Conservation (phyloP, 495 filamentous ascomycete species). For the Hypoxylon subgilvum region DNA sequence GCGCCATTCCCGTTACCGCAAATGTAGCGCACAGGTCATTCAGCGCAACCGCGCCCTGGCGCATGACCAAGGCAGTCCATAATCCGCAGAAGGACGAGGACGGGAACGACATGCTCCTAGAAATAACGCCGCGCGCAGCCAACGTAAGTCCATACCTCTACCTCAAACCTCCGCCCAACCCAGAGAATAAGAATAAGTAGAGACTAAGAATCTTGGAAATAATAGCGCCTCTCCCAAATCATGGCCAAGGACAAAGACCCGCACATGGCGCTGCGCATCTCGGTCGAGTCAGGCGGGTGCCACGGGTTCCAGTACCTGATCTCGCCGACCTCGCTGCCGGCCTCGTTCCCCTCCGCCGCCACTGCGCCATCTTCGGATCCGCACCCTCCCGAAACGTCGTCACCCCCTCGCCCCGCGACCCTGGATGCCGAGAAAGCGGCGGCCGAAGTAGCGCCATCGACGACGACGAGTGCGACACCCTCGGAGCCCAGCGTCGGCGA, state of each 20-base stretch:
- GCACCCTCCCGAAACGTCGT: slow-evolving; percentile 19
- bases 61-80: slow-evolving; percentile 51
- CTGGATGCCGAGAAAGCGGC: slow-evolving; percentile 42
- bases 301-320: slow-evolving; percentile 98
- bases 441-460: slow-evolving; percentile 33
- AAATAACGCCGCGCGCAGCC: slow-evolving; percentile 80
- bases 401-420: neutral
- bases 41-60: slow-evolving; percentile 38
- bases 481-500: slow-evolving; percentile 50
- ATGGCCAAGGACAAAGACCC: slow-evolving; percentile 78
- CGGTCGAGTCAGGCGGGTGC: slow-evolving; percentile 90
- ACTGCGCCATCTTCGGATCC: neutral
- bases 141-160: slow-evolving; percentile 61
- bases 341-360: slow-evolving; percentile 39
- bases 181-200: neutral
- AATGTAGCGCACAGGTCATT: slow-evolving; percentile 28
- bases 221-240: slow-evolving; percentile 72
- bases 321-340: slow-evolving; percentile 70
- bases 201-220: neutral
- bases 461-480: slow-evolving; percentile 30
- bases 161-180: neutral
- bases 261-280: slow-evolving; percentile 81
- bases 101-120: slow-evolving; percentile 79
- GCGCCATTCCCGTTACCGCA: neutral
- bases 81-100: slow-evolving; percentile 76